These are phyloP conservation scores for Daldinia vernicosa DNA, from an alignment of 495 filamentous ascomycete genomes.

Conservation along the genomic window DNA sequence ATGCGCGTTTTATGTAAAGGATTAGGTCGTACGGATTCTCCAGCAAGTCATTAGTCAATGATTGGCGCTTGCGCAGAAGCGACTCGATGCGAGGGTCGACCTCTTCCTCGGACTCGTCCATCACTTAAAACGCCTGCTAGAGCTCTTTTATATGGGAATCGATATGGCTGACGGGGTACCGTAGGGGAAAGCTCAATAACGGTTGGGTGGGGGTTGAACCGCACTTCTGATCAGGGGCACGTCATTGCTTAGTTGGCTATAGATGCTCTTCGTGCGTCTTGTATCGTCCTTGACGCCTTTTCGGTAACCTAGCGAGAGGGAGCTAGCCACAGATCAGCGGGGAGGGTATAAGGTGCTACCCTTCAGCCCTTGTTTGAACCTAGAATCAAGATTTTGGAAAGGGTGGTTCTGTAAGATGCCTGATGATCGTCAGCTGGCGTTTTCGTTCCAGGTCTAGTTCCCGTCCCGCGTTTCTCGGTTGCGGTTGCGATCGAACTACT, in stretches of 20 bases:
- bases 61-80: conserved; percentile 57
- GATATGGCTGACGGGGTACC: conserved; percentile 29
- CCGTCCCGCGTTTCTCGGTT: conserved; percentile 30
- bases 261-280: conserved; percentile 11
- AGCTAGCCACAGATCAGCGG: conserved; percentile 30
- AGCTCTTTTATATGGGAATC: conserved; percentile 29
- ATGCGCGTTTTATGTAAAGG: conserved; percentile 75
- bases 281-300: not conserved
- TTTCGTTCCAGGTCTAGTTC: conserved; percentile 37
- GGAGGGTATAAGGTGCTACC: conserved; percentile 23
- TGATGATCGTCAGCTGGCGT: conserved; percentile 24
- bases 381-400: conserved; percentile 20
- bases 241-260: conserved; percentile 27
- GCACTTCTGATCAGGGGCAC: conserved; percentile 42
- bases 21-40: conserved; percentile 78
- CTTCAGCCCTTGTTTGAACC: conserved; percentile 16
- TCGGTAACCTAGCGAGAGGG: conserved; percentile 13
- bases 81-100: conserved; percentile 47
- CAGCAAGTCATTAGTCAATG: conserved; percentile 58
- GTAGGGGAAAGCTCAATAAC: conserved; percentile 10
- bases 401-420: conserved; percentile 11
- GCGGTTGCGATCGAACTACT: conserved; percentile 20
- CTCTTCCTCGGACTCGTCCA: conserved; percentile 56
- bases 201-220: conserved; percentile 28
- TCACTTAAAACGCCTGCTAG: conserved; percentile 35